phyloP scores from a whole-genome alignment of 2,329 filamentous ascomycete genomes.

The Paecilomyces niveus region DNA sequence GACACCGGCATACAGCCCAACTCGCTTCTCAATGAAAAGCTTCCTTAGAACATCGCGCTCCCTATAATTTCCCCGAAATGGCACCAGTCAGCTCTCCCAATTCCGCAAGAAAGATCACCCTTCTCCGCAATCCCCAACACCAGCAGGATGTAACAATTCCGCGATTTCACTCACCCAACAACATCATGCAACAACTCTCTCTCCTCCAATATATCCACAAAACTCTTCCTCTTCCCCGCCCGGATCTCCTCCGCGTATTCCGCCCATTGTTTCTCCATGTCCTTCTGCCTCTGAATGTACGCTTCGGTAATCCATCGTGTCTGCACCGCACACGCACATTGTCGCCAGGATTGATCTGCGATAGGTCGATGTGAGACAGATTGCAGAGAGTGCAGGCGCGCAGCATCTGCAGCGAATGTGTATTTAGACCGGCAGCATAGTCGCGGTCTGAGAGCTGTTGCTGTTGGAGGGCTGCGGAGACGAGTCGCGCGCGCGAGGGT shows the following conservation, averaged over 20 bases:
- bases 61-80: conserved; percentile 14
- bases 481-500: conserved; percentile 16
- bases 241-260: conserved; percentile 35
- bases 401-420: conserved; percentile 11
- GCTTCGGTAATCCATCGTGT: conserved; percentile 32
- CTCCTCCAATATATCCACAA: conserved; percentile 39
- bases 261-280: conserved; percentile 35
- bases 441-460: conserved; percentile 4
- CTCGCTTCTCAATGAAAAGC: conserved; percentile 38
- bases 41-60: conserved; percentile 36
- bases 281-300: conserved; percentile 28
- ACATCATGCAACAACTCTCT: conserved; percentile 40
- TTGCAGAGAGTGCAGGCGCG: conserved; percentile 11
- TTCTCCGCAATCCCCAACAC: conserved; percentile 37
- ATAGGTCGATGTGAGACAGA: conserved; percentile 9
- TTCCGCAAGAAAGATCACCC: neutral
- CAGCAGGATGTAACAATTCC: conserved; percentile 4
- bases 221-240: conserved; percentile 36
- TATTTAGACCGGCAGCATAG: conserved; percentile 18
- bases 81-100: conserved; percentile 6
- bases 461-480: conserved; percentile 9
- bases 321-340: conserved; percentile 8
- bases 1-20: conserved; percentile 42
- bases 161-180: conserved; percentile 32
- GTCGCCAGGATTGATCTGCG: conserved; percentile 1